Base-by-base conservation (phyloP, 805 yeast species). In the Barnettozyma wickerhamii region DNA sequence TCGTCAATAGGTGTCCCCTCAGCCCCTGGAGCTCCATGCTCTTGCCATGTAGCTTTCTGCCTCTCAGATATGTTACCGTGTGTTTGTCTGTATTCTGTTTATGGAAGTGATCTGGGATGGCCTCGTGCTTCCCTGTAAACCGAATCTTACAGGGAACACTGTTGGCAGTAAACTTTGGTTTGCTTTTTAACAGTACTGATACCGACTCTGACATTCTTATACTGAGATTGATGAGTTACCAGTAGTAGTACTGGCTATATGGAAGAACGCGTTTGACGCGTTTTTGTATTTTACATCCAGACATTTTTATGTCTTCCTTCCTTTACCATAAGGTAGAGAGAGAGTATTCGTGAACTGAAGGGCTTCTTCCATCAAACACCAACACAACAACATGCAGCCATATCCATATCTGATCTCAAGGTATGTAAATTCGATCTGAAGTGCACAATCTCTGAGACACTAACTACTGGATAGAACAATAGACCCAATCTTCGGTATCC, bases 401-500 rank as follows among this genome's bases (percentile, higher is more conserved):
- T 45, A 47, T 27, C 50, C 50, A 30, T 53, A 49, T 29, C 40
- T 54, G 20, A 54, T 54, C n/a, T 54, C 59, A 15, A 54, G 40
- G 59, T 54, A 19, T 15, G 58, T 50, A 5, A 5, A n/a, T 17
- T 7, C 7, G 4, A 3, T 9, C 14, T 6, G 13, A 14, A 14
- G 3, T 15, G 20, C 9, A 10, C 15, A 19, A 15, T 12, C 15
- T n/a, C 10, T n/a, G 13, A 9, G 19, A 14, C 15, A 34, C 42
- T n/a, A 17, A 33, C 42, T 20, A 15, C 32, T 17, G 82, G n/a
- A n/a, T n/a, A n/a, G n/a, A 52, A 63, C 68, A 47, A 56, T 73
- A 9, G 95, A 84, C 56, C 88, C 91, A 5, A 20, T 81, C 3
- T 72, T 81, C 47, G 90, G 84, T 3, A 52, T 83, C 3, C 55